Evolutionary conservation across 2,329 filamentous ascomycete genomes (phyloP).

Genomic region (Cordyceps pruinosa): DNA sequence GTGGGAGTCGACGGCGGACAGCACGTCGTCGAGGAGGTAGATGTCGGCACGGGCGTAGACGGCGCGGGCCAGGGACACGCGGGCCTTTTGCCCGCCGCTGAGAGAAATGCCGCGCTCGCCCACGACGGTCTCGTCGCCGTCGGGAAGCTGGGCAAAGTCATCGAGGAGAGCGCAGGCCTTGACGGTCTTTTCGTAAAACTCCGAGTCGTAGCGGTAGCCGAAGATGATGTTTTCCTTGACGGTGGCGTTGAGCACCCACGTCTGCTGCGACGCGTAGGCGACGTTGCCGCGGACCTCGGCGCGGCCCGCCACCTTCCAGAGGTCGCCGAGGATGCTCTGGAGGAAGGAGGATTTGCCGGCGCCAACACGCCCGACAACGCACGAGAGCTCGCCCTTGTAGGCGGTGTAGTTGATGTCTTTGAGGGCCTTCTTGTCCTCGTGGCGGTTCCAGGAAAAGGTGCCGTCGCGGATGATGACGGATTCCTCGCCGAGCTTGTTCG

Average conservation of each 20-base stretch:
- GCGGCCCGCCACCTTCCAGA: slow-evolving; percentile 82
- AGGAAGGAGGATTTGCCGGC: slow-evolving; percentile 91
- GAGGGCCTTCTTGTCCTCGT: slow-evolving; percentile 63
- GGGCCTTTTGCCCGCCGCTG: slow-evolving; percentile 92
- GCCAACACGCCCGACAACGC: slow-evolving; percentile 90
- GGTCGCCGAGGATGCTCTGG: slow-evolving; percentile 78
- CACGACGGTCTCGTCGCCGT: slow-evolving; percentile 94
- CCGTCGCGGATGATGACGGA: slow-evolving; percentile 76
- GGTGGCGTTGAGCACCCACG: slow-evolving; percentile 97
- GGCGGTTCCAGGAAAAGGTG: slow-evolving; percentile 90
- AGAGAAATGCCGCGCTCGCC: slow-evolving; percentile 94
- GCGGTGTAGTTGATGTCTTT: slow-evolving; percentile 82
- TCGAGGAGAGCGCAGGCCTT: slow-evolving; percentile 85
- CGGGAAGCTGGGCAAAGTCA: slow-evolving; percentile 86
- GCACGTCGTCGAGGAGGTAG: slow-evolving; percentile 86
- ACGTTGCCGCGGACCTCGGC: slow-evolving; percentile 75
- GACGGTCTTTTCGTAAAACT: slow-evolving; percentile 90
- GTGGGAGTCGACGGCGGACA: slow-evolving; percentile 97
- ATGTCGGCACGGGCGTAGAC: slow-evolving; percentile 97
- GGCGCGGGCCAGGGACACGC: slow-evolving; percentile 82
- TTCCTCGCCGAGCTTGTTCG: slow-evolving; percentile 74
- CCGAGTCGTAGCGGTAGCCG: slow-evolving; percentile 85
- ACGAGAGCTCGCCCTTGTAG: slow-evolving; percentile 87
- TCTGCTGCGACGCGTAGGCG: slow-evolving; percentile 86
- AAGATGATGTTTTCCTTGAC: slow-evolving; percentile 97